A percentile compares a stretch with the other conserved stretches of the same genome.
phyloP scores from a whole-genome alignment of 352 stramenopile genomes.

The Pythium insidiosum region DNA sequence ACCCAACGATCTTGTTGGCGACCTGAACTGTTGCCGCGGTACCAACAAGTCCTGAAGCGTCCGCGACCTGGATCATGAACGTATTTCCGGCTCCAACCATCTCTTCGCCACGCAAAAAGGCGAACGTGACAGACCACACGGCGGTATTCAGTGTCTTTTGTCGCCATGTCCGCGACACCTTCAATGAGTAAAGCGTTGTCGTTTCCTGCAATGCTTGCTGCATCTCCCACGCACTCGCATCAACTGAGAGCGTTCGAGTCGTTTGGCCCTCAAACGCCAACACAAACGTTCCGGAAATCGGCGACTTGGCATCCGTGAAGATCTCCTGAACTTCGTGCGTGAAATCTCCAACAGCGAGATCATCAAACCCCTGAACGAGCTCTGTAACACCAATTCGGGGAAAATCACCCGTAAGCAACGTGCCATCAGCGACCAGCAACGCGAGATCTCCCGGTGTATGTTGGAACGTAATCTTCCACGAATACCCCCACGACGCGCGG shows the following conservation, averaged over 20 bases:
- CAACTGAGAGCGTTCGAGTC: slow-evolving; percentile 59
- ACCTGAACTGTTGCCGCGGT: slow-evolving; percentile 52
- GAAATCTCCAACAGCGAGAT: slow-evolving; percentile 90
- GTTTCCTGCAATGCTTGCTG: slow-evolving; percentile 70
- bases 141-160: slow-evolving; percentile 43
- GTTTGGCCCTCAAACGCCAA: slow-evolving; percentile 88
- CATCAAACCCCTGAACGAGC: slow-evolving; percentile 59
- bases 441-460: slow-evolving; percentile 86
- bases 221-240: slow-evolving; percentile 79
- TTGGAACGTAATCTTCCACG: slow-evolving; percentile 90
- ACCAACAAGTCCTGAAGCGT: slow-evolving; percentile 45
- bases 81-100: slow-evolving; percentile 89
- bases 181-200: slow-evolving; percentile 81
- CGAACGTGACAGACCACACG: slow-evolving; percentile 93
- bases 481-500: slow-evolving; percentile 75
- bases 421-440: slow-evolving; percentile 71
- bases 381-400: slow-evolving; percentile 78
- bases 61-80: slow-evolving; percentile 58
- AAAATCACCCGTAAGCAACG: slow-evolving; percentile 83
- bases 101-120: slow-evolving; percentile 87
- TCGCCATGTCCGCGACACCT: slow-evolving; percentile 41
- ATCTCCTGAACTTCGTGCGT: slow-evolving; percentile 93
- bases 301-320: slow-evolving; percentile 42
- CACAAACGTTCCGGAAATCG: slow-evolving; percentile 75
- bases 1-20: slow-evolving; percentile 85